Conservation (phyloP, 2,329 filamentous ascomycete species). For the Trichoderma sp. region DNA sequence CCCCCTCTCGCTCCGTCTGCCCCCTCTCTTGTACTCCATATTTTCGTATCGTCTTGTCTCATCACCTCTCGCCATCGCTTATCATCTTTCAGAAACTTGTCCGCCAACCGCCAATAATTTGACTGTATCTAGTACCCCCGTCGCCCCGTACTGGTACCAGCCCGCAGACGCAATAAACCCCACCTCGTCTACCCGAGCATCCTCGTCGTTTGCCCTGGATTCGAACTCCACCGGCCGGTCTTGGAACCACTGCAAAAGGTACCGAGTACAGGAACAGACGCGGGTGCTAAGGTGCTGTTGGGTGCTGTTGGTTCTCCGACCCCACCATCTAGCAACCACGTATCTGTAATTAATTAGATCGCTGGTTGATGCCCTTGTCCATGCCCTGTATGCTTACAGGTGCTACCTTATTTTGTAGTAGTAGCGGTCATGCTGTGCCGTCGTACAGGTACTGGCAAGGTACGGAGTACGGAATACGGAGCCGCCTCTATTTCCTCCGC, state of each 20-base stretch:
- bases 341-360: slow-evolving; percentile 7
- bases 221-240: background rate
- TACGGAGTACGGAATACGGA: background rate
- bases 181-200: background rate
- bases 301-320: background rate
- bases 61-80: slow-evolving; percentile 8
- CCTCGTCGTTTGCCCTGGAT: background rate
- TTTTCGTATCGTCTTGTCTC: background rate
- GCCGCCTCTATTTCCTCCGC: background rate
- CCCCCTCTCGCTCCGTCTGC: background rate
- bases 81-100: slow-evolving; percentile 17
- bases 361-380: slow-evolving; percentile 6
- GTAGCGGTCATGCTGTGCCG: background rate
- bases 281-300: background rate
- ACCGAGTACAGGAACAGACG: background rate
- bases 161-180: background rate
- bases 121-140: background rate
- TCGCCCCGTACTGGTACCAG: background rate
- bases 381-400: background rate
- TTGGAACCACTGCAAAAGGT: background rate
- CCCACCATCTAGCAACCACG: slow-evolving; percentile 8
- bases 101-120: background rate
- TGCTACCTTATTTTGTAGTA: slow-evolving; percentile 3
- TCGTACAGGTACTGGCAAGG: background rate
- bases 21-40: background rate